Evolutionary conservation across 805 yeast species (phyloP), one percentile per base, ranked within the genome.

Genomic region (Schwanniomyces polymorphus): DNA sequence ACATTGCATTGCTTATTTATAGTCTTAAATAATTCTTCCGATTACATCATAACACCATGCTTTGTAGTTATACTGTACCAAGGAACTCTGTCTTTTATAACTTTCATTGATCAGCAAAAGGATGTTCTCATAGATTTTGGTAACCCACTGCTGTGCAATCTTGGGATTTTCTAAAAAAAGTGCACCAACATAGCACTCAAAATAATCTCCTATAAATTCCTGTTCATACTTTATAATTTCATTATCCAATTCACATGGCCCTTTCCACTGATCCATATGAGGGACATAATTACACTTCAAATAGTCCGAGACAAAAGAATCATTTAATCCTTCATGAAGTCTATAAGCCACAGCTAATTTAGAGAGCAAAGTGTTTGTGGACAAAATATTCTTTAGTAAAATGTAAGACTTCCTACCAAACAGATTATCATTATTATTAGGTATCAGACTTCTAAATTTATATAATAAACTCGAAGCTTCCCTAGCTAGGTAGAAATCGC

Each of bases 121-220:
- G 3, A 71, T 57, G 29, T 59, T 56, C 35, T 57, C 61, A 42
- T 68, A 71, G 8, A 71, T 61, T 33, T 55, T 59, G 21, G 55
- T 54, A 11, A 72, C 63, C 60, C 69, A 70, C n/a, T 44, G 38
- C 47, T 64, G 65, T 2, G 75, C 74, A 1, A 55, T 64, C 7
- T 55, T 59, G 4, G 75, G 75, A 50, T 63, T 70, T 41, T 70
- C 75, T 14, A 70, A 46, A 39, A 63, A 64, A 40, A 72, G 59
- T 0, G 75, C 72, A n/a, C 74, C 76, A n/a, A 69, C 67, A 41
- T 72, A 72, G 43, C 65, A 67, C 49, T 72, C 76, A 47, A 72
- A 72, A 52, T 65, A 72, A 48, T 72, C 76, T 1, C 70, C 76
- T 28, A 71, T 57, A 49, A 70, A 69, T 47, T 72, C 76, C 44